These are phyloP conservation scores for Plasmodium chabaudi DNA, from an alignment of 169 alveolate genomes.

Conservation along the genomic window DNA sequence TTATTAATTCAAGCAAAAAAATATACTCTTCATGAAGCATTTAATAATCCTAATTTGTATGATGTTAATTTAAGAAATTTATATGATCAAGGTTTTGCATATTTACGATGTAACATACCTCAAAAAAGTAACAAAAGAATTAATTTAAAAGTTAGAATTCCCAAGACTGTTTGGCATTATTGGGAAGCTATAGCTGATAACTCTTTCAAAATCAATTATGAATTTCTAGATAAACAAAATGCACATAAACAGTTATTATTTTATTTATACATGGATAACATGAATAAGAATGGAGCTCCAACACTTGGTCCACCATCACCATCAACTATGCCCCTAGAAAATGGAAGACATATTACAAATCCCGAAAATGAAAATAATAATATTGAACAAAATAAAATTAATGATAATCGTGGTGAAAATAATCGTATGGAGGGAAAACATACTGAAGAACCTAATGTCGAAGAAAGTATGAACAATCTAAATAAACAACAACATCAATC, in stretches of 20 bases:
- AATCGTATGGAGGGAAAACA: too few species aligned
- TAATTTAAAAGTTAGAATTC: slow-evolving; percentile 79
- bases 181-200: slow-evolving; percentile 83
- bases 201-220: slow-evolving; percentile 75
- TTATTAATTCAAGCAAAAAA: slow-evolving; percentile 80
- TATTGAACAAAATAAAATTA: too few species aligned
- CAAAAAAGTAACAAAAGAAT: slow-evolving; percentile 79
- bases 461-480: too few species aligned
- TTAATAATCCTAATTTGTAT: slow-evolving; percentile 73
- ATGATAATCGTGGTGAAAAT: too few species aligned
- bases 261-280: slow-evolving; percentile 43
- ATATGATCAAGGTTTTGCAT: slow-evolving; percentile 83
- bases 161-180: slow-evolving; percentile 83
- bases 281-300: slow-evolving; percentile 23
- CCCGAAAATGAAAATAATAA: too few species aligned
- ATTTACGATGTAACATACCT: slow-evolving; percentile 79
- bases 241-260: slow-evolving; percentile 39
- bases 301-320: neutral
- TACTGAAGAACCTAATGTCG: too few species aligned
- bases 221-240: slow-evolving; percentile 60
- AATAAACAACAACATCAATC: too few species aligned
- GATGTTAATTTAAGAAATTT: slow-evolving; percentile 79
- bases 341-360: too few species aligned
- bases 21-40: slow-evolving; percentile 78
- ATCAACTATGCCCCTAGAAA: neutral